These are phyloP conservation scores for Huntiella bhutanensis DNA, from an alignment of 2,329 filamentous ascomycete species.

Conservation along the genomic window DNA sequence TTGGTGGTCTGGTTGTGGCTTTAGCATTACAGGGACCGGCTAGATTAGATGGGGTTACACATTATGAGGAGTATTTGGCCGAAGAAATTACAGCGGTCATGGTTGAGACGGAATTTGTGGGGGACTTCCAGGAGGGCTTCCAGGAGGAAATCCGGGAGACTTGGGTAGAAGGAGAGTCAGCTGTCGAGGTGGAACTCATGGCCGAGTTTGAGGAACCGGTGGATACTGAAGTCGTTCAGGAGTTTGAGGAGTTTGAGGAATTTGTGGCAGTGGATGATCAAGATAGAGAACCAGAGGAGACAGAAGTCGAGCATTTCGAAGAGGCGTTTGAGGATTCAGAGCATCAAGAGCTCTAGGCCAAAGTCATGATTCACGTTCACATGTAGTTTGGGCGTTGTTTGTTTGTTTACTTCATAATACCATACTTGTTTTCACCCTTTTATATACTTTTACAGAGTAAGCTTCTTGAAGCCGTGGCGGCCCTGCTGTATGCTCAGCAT, in stretches of 20 bases:
- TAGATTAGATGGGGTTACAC: constrained; percentile 13
- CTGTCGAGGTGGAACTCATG: neutral
- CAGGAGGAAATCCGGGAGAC: neutral
- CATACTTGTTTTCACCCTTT: constrained; percentile 1
- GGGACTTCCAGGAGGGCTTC: neutral
- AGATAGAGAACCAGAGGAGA: neutral
- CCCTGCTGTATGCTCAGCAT: constrained; percentile 66
- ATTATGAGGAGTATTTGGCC: neutral
- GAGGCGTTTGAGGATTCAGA: neutral
- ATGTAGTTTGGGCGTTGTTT: neutral
- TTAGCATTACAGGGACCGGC: constrained; percentile 23
- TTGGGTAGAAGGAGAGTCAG: neutral
- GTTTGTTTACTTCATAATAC: constrained; percentile 1
- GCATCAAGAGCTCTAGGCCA: neutral
- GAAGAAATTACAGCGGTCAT: neutral
- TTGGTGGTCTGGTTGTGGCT: constrained; percentile 34
- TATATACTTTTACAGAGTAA: constrained; percentile 9
- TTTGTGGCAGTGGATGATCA: too few species aligned
- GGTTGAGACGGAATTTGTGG: neutral
- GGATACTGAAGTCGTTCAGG: neutral
- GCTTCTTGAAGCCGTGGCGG: constrained; percentile 19
- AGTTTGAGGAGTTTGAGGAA: neutral
- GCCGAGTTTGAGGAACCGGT: neutral
- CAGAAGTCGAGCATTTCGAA: neutral
- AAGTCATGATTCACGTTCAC: too few species aligned